Evolutionary conservation across 2,329 filamentous ascomycete species (phyloP), one percentile per base, ranked within the genome.

Genomic region (Diaporthe batatas): DNA sequence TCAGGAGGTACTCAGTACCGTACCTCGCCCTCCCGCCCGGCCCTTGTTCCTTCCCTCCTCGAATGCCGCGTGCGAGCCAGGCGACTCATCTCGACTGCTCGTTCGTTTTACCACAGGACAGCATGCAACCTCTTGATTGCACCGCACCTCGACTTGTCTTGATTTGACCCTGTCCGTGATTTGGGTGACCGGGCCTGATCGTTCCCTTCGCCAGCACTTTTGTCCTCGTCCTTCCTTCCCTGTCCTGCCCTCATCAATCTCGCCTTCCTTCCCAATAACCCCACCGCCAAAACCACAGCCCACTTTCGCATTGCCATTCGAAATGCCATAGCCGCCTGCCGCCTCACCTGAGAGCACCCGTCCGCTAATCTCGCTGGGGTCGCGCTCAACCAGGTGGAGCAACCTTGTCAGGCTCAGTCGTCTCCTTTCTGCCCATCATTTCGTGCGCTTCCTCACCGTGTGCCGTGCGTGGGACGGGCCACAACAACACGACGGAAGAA

Each of bases 261-360:
- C 58, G 36, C 53, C 71, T 73, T 70, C 23, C 55, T 42, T 29
- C 25, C 53, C 58, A 29, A 6, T 36, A 51, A n/a, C 62, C 62
- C 47, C 47, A 53, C 62, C 6, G 62, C 23, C 62, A 51, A 47
- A 67, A 53, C 44, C 62, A 23, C 47, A 53, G 62, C 47, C 62
- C 62, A 67, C 62, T 53, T 47, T 67, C 62, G 62, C 65, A 72
- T 54, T 16, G 54, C 25, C 67, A 71, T 58, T 57, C 68, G 72
- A 68, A 53, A 71, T 73, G 72, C 59, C 54, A 73, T 68, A 71
- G 59, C 14, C 53, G 72, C 44, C 62, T 16, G 70, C 47, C 53
- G 70, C 32, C 68, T 73, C 68, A 71, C 68, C 68, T 71, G 68
- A 71, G 68, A 68, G 68, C 55, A 65, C 59, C n/a, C 58, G 42